Evolutionary conservation across 225 moss, liverwort and hornwort species (phyloP), one percentile per base, ranked within the genome.

Genomic region (Climacium dendroides): DNA sequence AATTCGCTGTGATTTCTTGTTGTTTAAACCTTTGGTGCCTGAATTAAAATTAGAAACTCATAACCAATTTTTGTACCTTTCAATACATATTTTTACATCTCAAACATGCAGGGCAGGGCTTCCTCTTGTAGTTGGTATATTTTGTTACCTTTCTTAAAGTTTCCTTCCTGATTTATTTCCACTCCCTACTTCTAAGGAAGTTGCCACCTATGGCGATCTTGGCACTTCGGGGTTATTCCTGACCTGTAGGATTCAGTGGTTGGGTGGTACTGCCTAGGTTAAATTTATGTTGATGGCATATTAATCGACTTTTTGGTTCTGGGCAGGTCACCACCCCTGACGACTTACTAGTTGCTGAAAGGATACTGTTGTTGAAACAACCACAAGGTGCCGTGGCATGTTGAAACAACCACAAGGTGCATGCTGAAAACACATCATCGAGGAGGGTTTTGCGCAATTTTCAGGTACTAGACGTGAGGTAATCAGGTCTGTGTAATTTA

Each of bases 321-420:
- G 32, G 41, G 47, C 93, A 97, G 96, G 90, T 96, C 35, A 95
- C 97, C 53, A 96, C 97, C 9, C 95, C 95, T 15, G 96, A 96
- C 76, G 95, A 96, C 71, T 84, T 96, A 87, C 82, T 95, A 55
- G 92, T 96, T 41, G 96, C 97, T 25, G 96, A 96, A 85, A 94
- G 95, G 89, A 94, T 97, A 77, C 88, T 96, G 57, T 79, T 88
- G 81, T 87, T 88, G 84, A 95, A 69, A 78, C 59, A 66, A 86
- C 89, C 78, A 64, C 87, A 72, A 85, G 89, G 86, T 54, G 84
- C 87, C 72, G 78, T 86, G 74, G 82, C 81, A 45, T 91, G 80
- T 66, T 52, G n/a, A 82, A 52, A 53, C 52, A n/a, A n/a, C n/a
- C n/a, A n/a, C 69, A 70, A 52, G 59, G 62, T 53, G 45, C 89